phyloP scores from a whole-genome alignment of 306 rosid species.

The Pterocarpus macrocarpus region DNA sequence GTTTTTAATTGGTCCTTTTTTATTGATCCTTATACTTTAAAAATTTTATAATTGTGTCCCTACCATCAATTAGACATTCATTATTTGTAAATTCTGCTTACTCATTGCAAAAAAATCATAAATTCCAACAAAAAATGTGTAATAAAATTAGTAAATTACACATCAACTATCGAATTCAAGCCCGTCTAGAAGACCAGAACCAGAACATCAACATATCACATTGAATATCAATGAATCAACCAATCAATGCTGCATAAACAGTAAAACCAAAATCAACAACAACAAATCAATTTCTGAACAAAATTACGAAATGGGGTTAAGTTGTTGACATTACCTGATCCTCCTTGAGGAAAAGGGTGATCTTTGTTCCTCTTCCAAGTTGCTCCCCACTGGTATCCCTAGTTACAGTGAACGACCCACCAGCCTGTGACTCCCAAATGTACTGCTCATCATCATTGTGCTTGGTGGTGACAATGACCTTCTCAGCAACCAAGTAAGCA shows the following conservation, averaged over 20 bases:
- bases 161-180: background rate
- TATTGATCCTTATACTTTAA: too few relatives aligned
- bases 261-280: background rate
- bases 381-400: conserved; percentile 71
- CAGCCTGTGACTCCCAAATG: conserved; percentile 80
- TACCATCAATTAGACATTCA: too few relatives aligned
- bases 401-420: conserved; percentile 76
- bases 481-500: conserved; percentile 71
- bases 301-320: background rate
- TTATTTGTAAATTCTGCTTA: background rate
- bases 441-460: conserved; percentile 80
- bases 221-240: background rate
- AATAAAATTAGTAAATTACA: background rate
- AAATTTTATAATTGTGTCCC: too few relatives aligned
- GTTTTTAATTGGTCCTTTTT: too few relatives aligned
- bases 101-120: background rate
- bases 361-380: conserved; percentile 81
- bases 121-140: too few relatives aligned
- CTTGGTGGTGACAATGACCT: conserved; percentile 71
- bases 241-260: background rate
- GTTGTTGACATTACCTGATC: conserved; percentile 61
- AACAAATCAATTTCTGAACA: background rate
- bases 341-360: conserved; percentile 77
- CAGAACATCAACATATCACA: background rate
- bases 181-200: background rate